phyloP scores from a whole-genome alignment of 1,139 yeast species.

The Yamadazyma membranifaciens region DNA sequence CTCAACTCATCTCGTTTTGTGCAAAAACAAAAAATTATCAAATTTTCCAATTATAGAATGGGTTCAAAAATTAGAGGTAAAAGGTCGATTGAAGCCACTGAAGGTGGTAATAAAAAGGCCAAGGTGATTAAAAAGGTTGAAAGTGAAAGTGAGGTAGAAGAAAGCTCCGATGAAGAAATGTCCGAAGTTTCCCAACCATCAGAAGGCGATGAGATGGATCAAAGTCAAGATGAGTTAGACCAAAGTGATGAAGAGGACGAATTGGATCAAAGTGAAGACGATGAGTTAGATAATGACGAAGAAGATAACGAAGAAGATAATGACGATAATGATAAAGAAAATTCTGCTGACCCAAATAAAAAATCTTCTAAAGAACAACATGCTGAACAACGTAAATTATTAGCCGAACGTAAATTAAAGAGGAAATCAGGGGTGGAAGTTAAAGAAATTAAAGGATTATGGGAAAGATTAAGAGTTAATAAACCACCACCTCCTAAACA shows the following conservation, averaged over 20 bases:
- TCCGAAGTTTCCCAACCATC: slow-evolving; percentile 4
- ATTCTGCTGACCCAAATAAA: slow-evolving; percentile 38
- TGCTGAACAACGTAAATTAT: slow-evolving; percentile 76
- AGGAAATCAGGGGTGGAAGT: slow-evolving; percentile 86
- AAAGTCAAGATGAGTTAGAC: slow-evolving; percentile 19
- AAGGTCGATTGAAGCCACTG: slow-evolving; percentile 25
- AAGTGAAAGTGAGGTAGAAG: slow-evolving; percentile 17
- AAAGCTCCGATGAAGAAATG: slow-evolving; percentile 9
- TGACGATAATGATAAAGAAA: slow-evolving; percentile 14
- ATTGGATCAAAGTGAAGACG: slow-evolving; percentile 20
- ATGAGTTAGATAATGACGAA: slow-evolving; percentile 18
- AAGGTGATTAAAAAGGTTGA: slow-evolving; percentile 20
- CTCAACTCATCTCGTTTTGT: slow-evolving; percentile 5
- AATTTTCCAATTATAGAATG: slow-evolving; percentile 8
- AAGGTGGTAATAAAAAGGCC: slow-evolving; percentile 25
- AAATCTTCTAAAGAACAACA: slow-evolving; percentile 68
- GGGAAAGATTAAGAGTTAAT: slow-evolving; percentile 91
- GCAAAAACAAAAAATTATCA: slow-evolving; percentile 3
- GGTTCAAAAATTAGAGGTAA: slow-evolving; percentile 33
- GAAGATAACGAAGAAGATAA: slow-evolving; percentile 19
- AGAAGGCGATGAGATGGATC: slow-evolving; percentile 10
- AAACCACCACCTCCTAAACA: slow-evolving; percentile 78
- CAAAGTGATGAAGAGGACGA: slow-evolving; percentile 20
- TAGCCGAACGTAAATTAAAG: slow-evolving; percentile 80
- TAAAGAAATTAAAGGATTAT: slow-evolving; percentile 77